These are phyloP conservation scores for Gliomastix tumulicola DNA, from an alignment of 2,329 filamentous ascomycete species.

Conservation along the genomic window DNA sequence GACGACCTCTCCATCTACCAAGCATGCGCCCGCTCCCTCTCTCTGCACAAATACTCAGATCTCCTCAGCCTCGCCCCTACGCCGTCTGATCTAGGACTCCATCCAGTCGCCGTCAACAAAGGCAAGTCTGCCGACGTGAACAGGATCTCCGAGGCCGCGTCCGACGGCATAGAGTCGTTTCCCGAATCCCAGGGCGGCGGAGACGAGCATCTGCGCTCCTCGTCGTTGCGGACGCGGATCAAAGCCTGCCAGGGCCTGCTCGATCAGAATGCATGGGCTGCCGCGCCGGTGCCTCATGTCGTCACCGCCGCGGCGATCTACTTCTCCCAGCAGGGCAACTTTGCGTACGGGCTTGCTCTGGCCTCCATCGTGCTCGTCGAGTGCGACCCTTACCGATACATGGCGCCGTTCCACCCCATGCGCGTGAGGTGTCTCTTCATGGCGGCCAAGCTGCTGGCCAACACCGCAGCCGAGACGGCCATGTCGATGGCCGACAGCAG, in stretches of 20 bases:
- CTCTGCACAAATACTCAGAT: constrained; percentile 38
- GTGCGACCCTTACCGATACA: constrained; percentile 41
- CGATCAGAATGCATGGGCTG: constrained; percentile 32
- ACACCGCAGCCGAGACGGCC: constrained; percentile 34
- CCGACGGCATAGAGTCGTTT: not conserved
- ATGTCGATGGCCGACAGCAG: not conserved
- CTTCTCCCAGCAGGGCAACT: constrained; percentile 19
- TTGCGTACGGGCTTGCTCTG: constrained; percentile 30
- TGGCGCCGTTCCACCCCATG: constrained; percentile 41
- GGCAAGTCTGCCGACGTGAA: constrained; percentile 16
- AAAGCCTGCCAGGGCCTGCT: constrained; percentile 14
- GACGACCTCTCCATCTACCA: constrained; percentile 48
- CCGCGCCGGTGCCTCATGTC: constrained; percentile 39
- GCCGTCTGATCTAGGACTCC: constrained; percentile 16
- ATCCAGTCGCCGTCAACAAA: constrained; percentile 14
- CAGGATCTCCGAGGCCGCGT: not conserved
- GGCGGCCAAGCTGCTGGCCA: constrained; percentile 43
- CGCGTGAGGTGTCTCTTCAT: constrained; percentile 44
- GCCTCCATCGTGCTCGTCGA: constrained; percentile 38
- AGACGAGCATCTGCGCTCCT: not conserved
- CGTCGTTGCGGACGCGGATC: constrained; percentile 10
- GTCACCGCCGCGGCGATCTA: constrained; percentile 37
- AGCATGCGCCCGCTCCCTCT: constrained; percentile 33
- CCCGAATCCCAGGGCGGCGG: not conserved
- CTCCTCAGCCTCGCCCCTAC: constrained; percentile 35